Evolutionary conservation across 352 stramenopile species (phyloP).

Genomic region (Pythium catenulatum): DNA sequence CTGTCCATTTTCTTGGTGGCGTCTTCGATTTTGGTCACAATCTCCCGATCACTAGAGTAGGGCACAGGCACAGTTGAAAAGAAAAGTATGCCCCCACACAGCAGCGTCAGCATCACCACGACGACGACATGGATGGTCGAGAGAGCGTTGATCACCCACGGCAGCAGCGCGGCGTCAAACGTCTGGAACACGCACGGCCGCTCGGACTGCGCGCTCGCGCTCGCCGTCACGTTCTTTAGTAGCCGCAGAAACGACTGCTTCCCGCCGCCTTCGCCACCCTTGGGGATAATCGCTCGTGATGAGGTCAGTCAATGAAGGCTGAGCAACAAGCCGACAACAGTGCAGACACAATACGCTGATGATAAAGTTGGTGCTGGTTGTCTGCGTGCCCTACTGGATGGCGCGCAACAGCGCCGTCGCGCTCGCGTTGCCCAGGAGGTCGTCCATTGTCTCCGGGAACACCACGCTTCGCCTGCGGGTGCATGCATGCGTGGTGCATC

Average conservation of each 20-base stretch:
- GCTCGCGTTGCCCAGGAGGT: conserved; percentile 73
- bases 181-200: conserved; percentile 59
- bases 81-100: too few relatives aligned
- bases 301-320: too few relatives aligned
- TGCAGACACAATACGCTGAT: conserved; percentile 69
- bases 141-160: too few relatives aligned
- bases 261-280: conserved; percentile 74
- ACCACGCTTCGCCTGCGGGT: conserved; percentile 60
- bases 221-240: conserved; percentile 63
- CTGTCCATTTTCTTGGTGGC: conserved; percentile 55
- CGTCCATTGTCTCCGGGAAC: conserved; percentile 61
- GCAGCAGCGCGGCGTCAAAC: conserved; percentile 68
- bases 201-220: neutral
- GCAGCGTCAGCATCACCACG: too few relatives aligned
- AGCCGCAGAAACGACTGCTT: conserved; percentile 77
- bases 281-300: too few relatives aligned
- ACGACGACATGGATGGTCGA: too few relatives aligned
- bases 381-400: conserved; percentile 27
- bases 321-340: too few relatives aligned
- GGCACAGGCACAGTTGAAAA: neutral
- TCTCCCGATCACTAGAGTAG: conserved; percentile 65
- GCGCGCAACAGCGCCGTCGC: conserved; percentile 60
- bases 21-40: conserved; percentile 68
- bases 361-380: conserved; percentile 75
- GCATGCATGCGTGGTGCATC: too few relatives aligned